Conservation (phyloP, 1,139 yeast genomes). For the Geotrichum europaeum region DNA sequence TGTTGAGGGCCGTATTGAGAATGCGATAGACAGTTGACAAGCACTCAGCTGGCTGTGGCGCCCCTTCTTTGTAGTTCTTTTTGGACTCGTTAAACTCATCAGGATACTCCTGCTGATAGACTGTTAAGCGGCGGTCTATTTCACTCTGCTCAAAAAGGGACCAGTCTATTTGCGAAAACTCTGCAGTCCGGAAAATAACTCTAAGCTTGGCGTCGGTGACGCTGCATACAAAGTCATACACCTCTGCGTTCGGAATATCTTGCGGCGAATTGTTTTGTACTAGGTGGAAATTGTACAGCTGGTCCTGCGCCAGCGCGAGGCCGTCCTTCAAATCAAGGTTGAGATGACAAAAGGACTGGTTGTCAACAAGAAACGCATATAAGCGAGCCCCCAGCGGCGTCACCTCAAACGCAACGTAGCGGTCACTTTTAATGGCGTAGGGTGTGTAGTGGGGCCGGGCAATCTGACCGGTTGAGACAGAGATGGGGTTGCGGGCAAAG, state of each 20-base stretch:
- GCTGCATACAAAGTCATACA: conserved; percentile 20
- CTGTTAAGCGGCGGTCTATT: conserved; percentile 23
- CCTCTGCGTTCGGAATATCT: conserved; percentile 20
- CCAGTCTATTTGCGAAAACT: conserved; percentile 24
- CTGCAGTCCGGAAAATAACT: conserved; percentile 26
- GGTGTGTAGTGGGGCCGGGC: conserved; percentile 8
- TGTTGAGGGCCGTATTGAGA: conserved; percentile 27
- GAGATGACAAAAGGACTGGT: conserved; percentile 6
- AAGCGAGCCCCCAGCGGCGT: conserved; percentile 10
- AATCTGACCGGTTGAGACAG: conserved; percentile 18
- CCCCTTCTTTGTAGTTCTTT: conserved; percentile 1
- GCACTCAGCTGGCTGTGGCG: conserved; percentile 27
- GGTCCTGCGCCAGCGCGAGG: conserved; percentile 7
- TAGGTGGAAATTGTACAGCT: conserved; percentile 9
- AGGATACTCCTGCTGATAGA: conserved; percentile 24
- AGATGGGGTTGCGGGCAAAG: conserved; percentile 22
- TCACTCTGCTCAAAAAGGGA: conserved; percentile 22
- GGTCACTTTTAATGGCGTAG: background rate
- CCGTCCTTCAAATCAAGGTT: conserved; percentile 5
- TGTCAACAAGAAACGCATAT: conserved; percentile 5
- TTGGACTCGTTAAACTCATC: conserved; percentile 13
- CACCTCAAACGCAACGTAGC: background rate
- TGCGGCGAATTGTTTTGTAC: conserved; percentile 1
- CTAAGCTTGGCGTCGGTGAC: conserved; percentile 21
- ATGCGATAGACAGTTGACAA: conserved; percentile 27